These are phyloP conservation scores for Puccinia novopanici DNA, from an alignment of 1,284 basidiomycete genomes.

Conservation along the genomic window DNA sequence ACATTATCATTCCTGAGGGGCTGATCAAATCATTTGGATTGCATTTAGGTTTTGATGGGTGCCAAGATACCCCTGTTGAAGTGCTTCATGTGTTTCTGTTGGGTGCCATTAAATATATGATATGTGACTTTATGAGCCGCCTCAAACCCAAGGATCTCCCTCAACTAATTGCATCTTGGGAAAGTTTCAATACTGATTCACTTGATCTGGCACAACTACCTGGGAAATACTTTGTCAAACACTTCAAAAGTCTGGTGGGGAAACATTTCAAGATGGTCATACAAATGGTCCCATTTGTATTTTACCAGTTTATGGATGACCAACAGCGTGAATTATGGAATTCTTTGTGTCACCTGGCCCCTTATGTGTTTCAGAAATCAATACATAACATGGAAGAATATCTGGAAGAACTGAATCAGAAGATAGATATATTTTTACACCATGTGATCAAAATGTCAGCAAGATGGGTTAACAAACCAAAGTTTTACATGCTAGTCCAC, in stretches of 20 bases:
- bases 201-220: conserved; percentile 56
- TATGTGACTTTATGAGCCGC: conserved; percentile 58
- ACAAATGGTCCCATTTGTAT: conserved; percentile 60
- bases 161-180: conserved; percentile 55
- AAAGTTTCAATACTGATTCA: conserved; percentile 28
- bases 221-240: conserved; percentile 54
- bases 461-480: conserved; percentile 62
- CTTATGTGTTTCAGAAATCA: conserved; percentile 60
- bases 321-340: conserved; percentile 58
- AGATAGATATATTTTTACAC: conserved; percentile 58
- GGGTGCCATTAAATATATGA: conserved; percentile 61
- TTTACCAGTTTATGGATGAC: conserved; percentile 57
- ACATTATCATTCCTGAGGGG: neutral
- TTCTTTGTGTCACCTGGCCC: conserved; percentile 58
- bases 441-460: conserved; percentile 56
- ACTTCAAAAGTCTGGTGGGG: neutral
- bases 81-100: conserved; percentile 60
- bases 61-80: conserved; percentile 60
- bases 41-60: conserved; percentile 59
- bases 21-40: neutral
- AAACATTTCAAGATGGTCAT: conserved; percentile 60
- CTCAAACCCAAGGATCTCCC: conserved; percentile 52
- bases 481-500: conserved; percentile 58
- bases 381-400: conserved; percentile 59
- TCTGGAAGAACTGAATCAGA: conserved; percentile 48